Conservation (phyloP, 2,329 filamentous ascomycete species). For the Cladobotryum mycophilum region DNA sequence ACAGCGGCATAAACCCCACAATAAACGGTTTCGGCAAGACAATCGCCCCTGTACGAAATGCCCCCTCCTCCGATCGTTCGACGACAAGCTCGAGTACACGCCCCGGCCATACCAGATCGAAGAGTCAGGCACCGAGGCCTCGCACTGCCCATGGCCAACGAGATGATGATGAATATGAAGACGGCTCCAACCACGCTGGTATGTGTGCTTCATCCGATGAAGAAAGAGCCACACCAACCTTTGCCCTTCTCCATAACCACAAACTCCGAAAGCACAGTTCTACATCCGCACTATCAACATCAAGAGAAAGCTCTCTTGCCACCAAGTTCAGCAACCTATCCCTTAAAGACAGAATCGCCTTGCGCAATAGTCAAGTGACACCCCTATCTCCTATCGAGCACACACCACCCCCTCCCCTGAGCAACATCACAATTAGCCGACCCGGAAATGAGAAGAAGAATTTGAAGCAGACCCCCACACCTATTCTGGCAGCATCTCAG, state of each 20-base stretch:
- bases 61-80: conserved; percentile 42
- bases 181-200: conserved; percentile 28
- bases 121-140: conserved; percentile 32
- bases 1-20: conserved; percentile 19
- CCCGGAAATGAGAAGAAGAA: conserved; percentile 18
- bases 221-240: conserved; percentile 7
- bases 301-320: conserved; percentile 40
- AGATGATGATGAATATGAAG: conserved; percentile 33
- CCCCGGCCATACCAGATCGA: conserved; percentile 40
- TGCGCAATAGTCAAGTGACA: conserved; percentile 42
- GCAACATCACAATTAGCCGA: conserved; percentile 24
- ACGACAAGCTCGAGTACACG: conserved; percentile 44
- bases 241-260: conserved; percentile 16
- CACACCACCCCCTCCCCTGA: conserved; percentile 12
- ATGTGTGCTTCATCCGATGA: conserved; percentile 19
- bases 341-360: conserved; percentile 28
- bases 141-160: conserved; percentile 36
- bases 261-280: conserved; percentile 22
- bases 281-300: conserved; percentile 22
- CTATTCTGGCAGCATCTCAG: conserved; percentile 16
- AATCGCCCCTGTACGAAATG: conserved; percentile 47
- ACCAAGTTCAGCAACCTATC: conserved; percentile 33
- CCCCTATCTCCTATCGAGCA: conserved; percentile 17
- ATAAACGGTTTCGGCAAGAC: conserved; percentile 50
- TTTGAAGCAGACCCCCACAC: conserved; percentile 11